phyloP scores from a whole-genome alignment of 805 yeast genomes.

The Saturnispora ahearnii region DNA sequence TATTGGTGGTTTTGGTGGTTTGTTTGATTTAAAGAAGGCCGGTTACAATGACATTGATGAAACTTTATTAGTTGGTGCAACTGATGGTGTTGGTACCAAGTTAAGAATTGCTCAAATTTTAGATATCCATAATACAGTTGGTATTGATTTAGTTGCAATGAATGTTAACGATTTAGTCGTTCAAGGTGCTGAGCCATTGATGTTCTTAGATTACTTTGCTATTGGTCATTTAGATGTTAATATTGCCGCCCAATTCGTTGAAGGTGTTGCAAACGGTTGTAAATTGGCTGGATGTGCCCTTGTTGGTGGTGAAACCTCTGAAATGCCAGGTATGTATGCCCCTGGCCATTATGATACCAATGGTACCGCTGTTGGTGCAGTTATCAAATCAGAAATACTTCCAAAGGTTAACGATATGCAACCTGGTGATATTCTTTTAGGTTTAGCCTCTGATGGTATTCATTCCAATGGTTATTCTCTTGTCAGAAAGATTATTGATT shows the following conservation, averaged over 20 bases:
- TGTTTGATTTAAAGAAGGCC: slow-evolving; percentile 81
- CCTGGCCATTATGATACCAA: slow-evolving; percentile 95
- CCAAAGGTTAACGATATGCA: slow-evolving; percentile 64
- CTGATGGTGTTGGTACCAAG: slow-evolving; percentile 99
- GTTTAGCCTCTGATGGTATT: slow-evolving; percentile 83
- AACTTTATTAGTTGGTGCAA: slow-evolving; percentile 88
- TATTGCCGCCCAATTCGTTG: slow-evolving; percentile 80
- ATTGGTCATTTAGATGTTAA: slow-evolving; percentile 82
- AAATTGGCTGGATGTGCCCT: slow-evolving; percentile 91
- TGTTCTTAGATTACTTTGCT: slow-evolving; percentile 94
- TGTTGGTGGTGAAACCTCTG: slow-evolving; percentile 98
- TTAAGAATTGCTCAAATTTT: slow-evolving; percentile 87
- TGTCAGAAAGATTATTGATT: slow-evolving; percentile 84
- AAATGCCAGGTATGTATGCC: slow-evolving; percentile 98
- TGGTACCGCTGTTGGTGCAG: slow-evolving; percentile 99
- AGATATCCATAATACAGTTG: slow-evolving; percentile 91
- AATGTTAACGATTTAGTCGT: slow-evolving; percentile 96
- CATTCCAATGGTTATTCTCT: slow-evolving; percentile 96
- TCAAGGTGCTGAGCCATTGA: slow-evolving; percentile 97
- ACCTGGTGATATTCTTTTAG: slow-evolving; percentile 75
- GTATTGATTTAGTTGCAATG: slow-evolving; percentile 98
- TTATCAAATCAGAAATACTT: slow-evolving; percentile 58
- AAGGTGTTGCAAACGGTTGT: slow-evolving; percentile 97
- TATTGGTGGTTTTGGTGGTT: slow-evolving; percentile 98
- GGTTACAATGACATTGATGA: slow-evolving; percentile 70